Base-by-base conservation (phyloP, 257 asterid genomes). In the Voacanga thouarsii region DNA sequence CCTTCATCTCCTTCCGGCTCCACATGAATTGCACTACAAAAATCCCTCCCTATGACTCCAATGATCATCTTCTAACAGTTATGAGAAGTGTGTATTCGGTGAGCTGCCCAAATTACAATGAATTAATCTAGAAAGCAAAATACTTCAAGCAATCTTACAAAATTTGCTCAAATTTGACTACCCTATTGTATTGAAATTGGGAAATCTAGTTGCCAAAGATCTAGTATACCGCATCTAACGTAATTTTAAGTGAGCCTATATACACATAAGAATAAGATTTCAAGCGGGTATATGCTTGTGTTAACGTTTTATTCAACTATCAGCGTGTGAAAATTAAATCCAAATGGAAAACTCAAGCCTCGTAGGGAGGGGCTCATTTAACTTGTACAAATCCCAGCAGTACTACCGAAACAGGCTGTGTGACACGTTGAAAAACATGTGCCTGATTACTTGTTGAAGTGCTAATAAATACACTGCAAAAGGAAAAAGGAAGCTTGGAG, bases 341-440 rank as follows among this genome's bases (percentile, higher is more conserved):
- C n/a, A 14, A 76, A 19, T 28, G 39, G 60, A 60, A 45, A 59
- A n/a, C 61, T 8, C 41, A 14, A n/a, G 57, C 33, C 61, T 57
- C 77, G 56, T 57, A 50, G 56, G 12, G 56, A 50, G 56, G 56
- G 56, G 56, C 19, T 50, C 19, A 14, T 50, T 60, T n/a, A 3
- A 16, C 23, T 59, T 8, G 26, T 75, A 44, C 30, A 8, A 57
- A 57, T 44, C 51, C 26, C 56, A 51, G 3, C 1, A 56, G 30
- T n/a, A 57, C 30, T 2, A 57, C 1, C 33, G 26, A 47, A 43
- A 70, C 59, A 57, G 71, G 76, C 76, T 55, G 76, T 78, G 65
- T 57, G 33, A 65, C 71, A 65, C 50, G 50, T 66, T 37, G 72
- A 66, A 72, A 50, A 51, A 26, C 82, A 79, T 79, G 82, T 79